Evolutionary conservation across 495 filamentous ascomycete genomes (phyloP).

Genomic region (Penicillium steckii): DNA sequence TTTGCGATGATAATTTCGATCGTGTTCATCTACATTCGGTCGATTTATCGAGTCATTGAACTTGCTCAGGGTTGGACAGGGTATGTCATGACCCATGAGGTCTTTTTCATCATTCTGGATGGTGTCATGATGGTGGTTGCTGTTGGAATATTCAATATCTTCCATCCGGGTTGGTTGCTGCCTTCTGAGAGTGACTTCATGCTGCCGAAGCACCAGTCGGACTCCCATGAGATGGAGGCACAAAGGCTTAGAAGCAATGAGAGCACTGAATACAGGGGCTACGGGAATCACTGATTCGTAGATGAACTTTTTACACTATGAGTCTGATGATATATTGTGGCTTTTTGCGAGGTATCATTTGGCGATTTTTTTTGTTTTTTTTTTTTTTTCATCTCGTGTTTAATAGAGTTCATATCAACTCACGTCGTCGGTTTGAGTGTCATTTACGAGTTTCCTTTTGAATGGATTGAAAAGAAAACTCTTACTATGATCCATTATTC

Average conservation of each 20-base stretch:
- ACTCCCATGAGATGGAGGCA: background rate
- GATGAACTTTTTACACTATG: no score
- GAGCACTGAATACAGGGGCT: background rate
- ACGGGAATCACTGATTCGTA: background rate
- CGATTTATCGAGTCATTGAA: conserved; percentile 57
- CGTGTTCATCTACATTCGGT: conserved; percentile 49
- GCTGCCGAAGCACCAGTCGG: background rate
- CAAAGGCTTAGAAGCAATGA: background rate
- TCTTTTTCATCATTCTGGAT: conserved; percentile 55
- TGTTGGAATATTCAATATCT: conserved; percentile 47
- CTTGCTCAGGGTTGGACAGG: conserved; percentile 56
- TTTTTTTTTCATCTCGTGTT: no score
- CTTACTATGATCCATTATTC: no score
- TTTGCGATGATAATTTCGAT: conserved; percentile 41
- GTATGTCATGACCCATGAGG: conserved; percentile 55
- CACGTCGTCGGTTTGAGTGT: no score
- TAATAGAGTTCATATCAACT: no score
- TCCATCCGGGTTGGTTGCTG: conserved; percentile 45
- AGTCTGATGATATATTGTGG: background rate
- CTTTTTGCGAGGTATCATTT: background rate
- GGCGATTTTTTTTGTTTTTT: background rate
- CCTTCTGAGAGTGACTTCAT: conserved; percentile 2
- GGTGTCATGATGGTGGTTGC: conserved; percentile 53
- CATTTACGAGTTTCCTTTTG: no score
- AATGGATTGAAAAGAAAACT: no score